Evolutionary conservation across 2,329 filamentous ascomycete species (phyloP).

Genomic region (Cercospora berteroae): DNA sequence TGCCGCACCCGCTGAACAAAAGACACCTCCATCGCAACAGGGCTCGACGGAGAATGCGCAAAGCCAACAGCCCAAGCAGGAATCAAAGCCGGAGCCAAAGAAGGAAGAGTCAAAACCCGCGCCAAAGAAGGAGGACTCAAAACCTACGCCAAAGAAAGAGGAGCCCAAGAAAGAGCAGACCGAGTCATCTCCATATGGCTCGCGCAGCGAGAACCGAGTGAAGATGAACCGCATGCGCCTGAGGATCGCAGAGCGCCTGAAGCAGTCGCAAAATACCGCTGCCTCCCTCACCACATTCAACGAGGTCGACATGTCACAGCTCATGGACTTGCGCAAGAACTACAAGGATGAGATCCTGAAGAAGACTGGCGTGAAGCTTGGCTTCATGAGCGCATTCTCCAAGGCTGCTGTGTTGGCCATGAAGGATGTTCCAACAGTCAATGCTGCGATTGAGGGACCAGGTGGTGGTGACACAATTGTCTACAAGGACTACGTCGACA

Average conservation of each 20-base stretch:
- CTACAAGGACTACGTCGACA: conserved; percentile 96
- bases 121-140: conserved; percentile 44
- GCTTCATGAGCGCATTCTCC: conserved; percentile 99
- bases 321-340: conserved; percentile 95
- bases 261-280: conserved; percentile 98
- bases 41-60: conserved; percentile 43
- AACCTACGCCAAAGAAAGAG: conserved; percentile 41
- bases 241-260: conserved; percentile 92
- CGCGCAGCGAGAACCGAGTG: conserved; percentile 83
- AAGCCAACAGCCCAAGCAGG: conserved; percentile 44
- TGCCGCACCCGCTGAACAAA: conserved; percentile 55
- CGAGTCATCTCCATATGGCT: conserved; percentile 56
- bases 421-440: conserved; percentile 90
- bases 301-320: conserved; percentile 96
- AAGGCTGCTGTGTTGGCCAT: conserved; percentile 87
- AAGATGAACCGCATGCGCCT: conserved; percentile 99
- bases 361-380: conserved; percentile 94
- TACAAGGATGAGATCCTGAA: conserved; percentile 97
- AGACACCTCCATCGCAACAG: conserved; percentile 41
- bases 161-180: conserved; percentile 40
- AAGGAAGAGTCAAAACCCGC: conserved; percentile 42
- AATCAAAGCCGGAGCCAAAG: conserved; percentile 44
- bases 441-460: conserved; percentile 94
- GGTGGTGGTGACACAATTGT: conserved; percentile 96
- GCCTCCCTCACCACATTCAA: conserved; percentile 98